A percentile compares a stretch with the other conserved stretches of the same genome.
These are phyloP conservation scores for Verticillium dahliae DNA, from an alignment of 2,329 filamentous ascomycete species.

Conservation along the genomic window DNA sequence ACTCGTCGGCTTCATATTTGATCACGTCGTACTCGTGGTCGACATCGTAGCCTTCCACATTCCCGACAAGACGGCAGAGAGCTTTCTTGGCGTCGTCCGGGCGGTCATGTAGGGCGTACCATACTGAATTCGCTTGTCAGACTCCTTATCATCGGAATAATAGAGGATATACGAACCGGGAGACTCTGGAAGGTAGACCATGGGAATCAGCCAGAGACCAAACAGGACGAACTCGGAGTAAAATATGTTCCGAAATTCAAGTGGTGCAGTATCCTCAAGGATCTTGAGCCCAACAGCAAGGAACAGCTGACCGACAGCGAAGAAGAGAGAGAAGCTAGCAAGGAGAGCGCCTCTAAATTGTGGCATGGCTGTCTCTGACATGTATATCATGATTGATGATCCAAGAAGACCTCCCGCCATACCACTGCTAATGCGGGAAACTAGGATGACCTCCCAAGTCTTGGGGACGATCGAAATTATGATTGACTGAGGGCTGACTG, in stretches of 20 bases:
- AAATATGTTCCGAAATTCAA: conserved; percentile 4
- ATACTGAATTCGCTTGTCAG: background rate
- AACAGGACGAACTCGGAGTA: conserved; percentile 6
- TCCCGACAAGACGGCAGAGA: conserved; percentile 1
- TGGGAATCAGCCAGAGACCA: conserved; percentile 2
- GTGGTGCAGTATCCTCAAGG: conserved; percentile 1
- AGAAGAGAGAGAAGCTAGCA: conserved; percentile 3
- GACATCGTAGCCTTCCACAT: conserved; percentile 7
- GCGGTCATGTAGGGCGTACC: background rate
- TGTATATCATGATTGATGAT: conserved; percentile 4
- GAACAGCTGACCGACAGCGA: conserved; percentile 5
- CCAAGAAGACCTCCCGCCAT: conserved; percentile 1
- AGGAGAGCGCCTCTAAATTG: conserved; percentile 4
- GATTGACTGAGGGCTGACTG: background rate
- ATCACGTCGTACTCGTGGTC: conserved; percentile 15
- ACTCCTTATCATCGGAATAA: too few species aligned
- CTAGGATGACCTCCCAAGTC: conserved; percentile 4
- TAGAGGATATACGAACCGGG: background rate
- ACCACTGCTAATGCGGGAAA: background rate
- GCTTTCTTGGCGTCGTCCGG: conserved; percentile 11
- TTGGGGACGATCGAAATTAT: background rate
- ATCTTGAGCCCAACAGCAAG: conserved; percentile 4
- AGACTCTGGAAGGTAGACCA: conserved; percentile 4
- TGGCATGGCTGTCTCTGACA: conserved; percentile 4
- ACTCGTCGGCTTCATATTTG: conserved; percentile 10